phyloP scores from a whole-genome alignment of 108 stramenopile species.

The Mediolabrus comicus region DNA sequence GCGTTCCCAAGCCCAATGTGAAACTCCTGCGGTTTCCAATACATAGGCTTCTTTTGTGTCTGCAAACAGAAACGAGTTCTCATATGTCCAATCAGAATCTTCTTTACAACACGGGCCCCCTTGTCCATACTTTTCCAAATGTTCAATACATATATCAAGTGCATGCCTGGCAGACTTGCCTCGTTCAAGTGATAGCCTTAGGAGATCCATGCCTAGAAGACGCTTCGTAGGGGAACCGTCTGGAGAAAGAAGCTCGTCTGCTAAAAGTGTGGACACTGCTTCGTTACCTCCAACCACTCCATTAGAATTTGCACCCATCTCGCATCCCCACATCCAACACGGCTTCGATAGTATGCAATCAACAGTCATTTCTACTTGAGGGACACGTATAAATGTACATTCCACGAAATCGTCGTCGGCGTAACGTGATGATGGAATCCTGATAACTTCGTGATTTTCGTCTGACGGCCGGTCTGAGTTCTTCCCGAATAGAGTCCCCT shows the following conservation, averaged over 20 bases:
- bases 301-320: conserved; percentile 58
- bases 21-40: conserved; percentile 55
- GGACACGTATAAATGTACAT: conserved; percentile 59
- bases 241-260: conserved; percentile 3
- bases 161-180: conserved; percentile 41
- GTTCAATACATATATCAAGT: conserved; percentile 38
- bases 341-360: conserved; percentile 53
- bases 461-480: conserved; percentile 59
- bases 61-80: conserved; percentile 63
- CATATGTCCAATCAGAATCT: conserved; percentile 51
- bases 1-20: conserved; percentile 57
- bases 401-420: conserved; percentile 1
- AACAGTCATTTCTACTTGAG: conserved; percentile 44
- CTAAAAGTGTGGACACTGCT: conserved; percentile 47
- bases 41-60: conserved; percentile 56
- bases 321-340: conserved; percentile 66
- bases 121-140: conserved; percentile 58
- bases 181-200: conserved; percentile 57
- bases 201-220: conserved; percentile 62
- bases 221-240: conserved; percentile 12
- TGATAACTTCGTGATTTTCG: conserved; percentile 45
- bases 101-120: conserved; percentile 67
- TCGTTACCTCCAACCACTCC: conserved; percentile 64
- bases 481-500: conserved; percentile 58
- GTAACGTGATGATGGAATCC: conserved; percentile 24